Evolutionary conservation across 2,329 filamentous ascomycete species (phyloP).

Genomic region (Fusarium pseudoanthophilum): DNA sequence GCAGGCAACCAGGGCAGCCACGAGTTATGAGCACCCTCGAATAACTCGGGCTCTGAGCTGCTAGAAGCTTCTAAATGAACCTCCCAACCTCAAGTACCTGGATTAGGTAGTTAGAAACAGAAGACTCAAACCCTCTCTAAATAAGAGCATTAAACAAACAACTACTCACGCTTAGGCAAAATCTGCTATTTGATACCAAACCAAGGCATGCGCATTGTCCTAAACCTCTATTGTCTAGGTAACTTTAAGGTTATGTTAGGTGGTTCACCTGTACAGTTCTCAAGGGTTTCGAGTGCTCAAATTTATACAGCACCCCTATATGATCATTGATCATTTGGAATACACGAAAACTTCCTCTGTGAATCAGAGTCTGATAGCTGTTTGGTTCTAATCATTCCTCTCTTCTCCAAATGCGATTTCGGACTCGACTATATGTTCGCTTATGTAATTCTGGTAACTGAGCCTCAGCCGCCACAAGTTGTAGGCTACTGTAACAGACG

Average conservation of each 20-base stretch:
- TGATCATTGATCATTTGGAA: background rate
- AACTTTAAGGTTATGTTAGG: background rate
- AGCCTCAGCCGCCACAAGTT: conserved; percentile 31
- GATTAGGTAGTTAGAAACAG: background rate
- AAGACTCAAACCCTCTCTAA: background rate
- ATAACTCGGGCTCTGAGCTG: background rate
- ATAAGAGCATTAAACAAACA: background rate
- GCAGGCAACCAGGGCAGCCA: conserved; percentile 17
- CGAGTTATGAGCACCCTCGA: background rate
- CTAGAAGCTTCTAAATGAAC: conserved; percentile 19
- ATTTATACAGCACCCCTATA: background rate
- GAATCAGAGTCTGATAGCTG: background rate
- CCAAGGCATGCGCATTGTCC: background rate
- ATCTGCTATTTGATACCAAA: background rate
- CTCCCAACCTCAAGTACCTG: background rate
- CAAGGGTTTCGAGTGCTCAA: too few relatives aligned
- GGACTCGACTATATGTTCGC: background rate
- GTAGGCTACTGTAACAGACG: conserved; percentile 33
- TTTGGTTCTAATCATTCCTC: background rate
- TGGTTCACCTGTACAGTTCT: background rate
- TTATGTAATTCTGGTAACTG: conserved; percentile 6
- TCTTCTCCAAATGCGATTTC: background rate
- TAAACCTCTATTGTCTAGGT: background rate
- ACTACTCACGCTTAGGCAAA: background rate
- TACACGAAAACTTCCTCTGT: background rate